phyloP scores from a whole-genome alignment of 2,329 filamentous ascomycete species.

The Verruconis gallopava region DNA sequence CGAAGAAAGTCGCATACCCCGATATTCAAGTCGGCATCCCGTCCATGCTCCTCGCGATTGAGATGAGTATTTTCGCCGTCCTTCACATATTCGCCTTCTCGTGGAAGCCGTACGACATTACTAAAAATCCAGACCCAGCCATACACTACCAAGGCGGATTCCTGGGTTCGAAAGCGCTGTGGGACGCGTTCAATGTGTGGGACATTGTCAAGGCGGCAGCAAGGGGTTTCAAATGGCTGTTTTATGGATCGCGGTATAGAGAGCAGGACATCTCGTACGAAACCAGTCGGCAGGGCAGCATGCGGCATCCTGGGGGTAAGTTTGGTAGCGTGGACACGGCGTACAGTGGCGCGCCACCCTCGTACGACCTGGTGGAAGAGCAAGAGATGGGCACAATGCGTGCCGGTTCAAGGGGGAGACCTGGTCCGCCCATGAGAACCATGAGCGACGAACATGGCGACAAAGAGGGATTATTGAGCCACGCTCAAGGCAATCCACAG shows the following conservation, averaged over 20 bases:
- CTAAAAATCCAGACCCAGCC: conserved; percentile 6
- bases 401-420: no score
- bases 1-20: conserved; percentile 49
- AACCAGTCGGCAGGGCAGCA: no score
- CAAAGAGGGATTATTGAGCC: not conserved
- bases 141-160: conserved; percentile 50
- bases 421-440: no score
- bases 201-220: conserved; percentile 72
- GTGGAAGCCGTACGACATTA: conserved; percentile 52
- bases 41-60: conserved; percentile 62
- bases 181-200: conserved; percentile 66
- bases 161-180: conserved; percentile 50
- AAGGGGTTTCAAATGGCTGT: conserved; percentile 67
- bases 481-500: not conserved
- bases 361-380: not conserved
- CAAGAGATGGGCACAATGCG: not conserved
- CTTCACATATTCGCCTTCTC: conserved; percentile 76
- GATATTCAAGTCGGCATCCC: conserved; percentile 76
- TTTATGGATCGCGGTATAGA: conserved; percentile 55
- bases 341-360: not conserved
- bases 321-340: not conserved
- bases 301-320: no score
- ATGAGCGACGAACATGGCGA: not conserved
- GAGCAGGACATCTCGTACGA: conserved; percentile 29
- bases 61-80: conserved; percentile 71